These are phyloP conservation scores for Paramecium tetraurelia DNA, from an alignment of 73 alveolate species.

Conservation along the genomic window DNA sequence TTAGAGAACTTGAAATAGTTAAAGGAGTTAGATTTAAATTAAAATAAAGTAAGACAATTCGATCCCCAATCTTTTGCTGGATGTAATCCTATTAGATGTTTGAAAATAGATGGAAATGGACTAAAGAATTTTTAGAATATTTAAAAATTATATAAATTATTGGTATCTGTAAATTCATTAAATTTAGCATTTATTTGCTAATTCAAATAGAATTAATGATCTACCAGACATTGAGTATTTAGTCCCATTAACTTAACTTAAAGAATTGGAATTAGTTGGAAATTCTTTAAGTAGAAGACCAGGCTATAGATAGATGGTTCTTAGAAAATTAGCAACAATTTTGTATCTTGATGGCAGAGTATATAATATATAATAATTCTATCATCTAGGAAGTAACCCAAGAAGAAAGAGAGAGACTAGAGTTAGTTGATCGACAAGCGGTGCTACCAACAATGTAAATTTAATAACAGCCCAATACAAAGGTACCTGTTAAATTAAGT, in stretches of 20 bases:
- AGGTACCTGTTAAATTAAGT: conserved; percentile 56
- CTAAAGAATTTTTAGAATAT: conserved; percentile 69
- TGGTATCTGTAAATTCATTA: background rate
- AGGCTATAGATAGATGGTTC: conserved; percentile 73
- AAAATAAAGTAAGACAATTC: conserved; percentile 71
- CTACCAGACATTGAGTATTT: conserved; percentile 80
- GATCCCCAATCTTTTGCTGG: conserved; percentile 72
- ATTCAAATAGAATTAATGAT: conserved; percentile 78
- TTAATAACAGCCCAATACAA: conserved; percentile 33
- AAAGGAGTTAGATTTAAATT: conserved; percentile 78
- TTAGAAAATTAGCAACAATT: conserved; percentile 70
- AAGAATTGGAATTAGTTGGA: conserved; percentile 70
- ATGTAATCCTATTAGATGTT: conserved; percentile 59
- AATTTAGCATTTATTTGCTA: conserved; percentile 63
- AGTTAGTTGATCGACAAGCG: conserved; percentile 51
- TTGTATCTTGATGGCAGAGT: conserved; percentile 69
- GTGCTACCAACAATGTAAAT: conserved; percentile 58
- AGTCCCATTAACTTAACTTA: conserved; percentile 60
- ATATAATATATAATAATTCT: background rate
- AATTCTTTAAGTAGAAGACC: conserved; percentile 85
- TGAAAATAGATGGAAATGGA: conserved; percentile 82
- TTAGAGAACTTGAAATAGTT: conserved; percentile 70
- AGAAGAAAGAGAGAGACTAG: conserved; percentile 78
- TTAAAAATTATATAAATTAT: conserved; percentile 70
- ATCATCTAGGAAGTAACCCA: conserved; percentile 38